Base-by-base conservation (phyloP, 768 basidiomycete genomes). In the Thelephora ganbajun region DNA sequence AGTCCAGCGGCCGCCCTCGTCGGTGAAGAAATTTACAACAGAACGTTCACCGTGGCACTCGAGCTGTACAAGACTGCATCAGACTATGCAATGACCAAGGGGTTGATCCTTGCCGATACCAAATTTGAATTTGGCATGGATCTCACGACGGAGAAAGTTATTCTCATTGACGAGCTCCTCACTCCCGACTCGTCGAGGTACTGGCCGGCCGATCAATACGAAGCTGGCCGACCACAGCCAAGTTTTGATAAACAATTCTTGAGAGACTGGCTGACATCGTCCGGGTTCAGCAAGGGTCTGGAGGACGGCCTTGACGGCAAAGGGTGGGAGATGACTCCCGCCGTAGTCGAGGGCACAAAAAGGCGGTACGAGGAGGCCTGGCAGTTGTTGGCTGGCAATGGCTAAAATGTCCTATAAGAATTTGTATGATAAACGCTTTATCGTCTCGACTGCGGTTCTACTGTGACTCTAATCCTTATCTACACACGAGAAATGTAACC, bases 181-280 rank as follows among this genome's bases (percentile, higher is more conserved):
- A 98, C 96, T 0, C 93, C 94, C 16, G 96, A 99, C 63, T 97
- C 92, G 11, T 96, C 91, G 14, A 77, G 94, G 30, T 99, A 97
- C 68, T 98, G 96, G 96, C 88, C 92, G 1, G 68, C 80, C 5
- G 71, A 68, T 4, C 73, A 68, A 2, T 97, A 96, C 64, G 63
- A 66, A 26, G 70, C 79, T 3, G 96, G 93, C 3, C 69, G 73
- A 33, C 59, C 79, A 0, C n/a, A 96, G 64, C 77, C 83, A 16
- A 90, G 89, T 58, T 98, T 96, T 58, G 96, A 98, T 63, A 99
- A 98, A 66, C 96, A 99, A 65, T 97, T 85, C 57, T 66, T 98
- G 48, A 71, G 96, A 16, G 93, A 98, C 60, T 89, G 90, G 82
- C 67, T 99, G 23, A 80, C 81, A 11, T 58, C 65, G 22, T 66